Base-by-base conservation (phyloP, 371 early-diverging fungal genomes). In the Homolaphlyctis polyrhiza region DNA sequence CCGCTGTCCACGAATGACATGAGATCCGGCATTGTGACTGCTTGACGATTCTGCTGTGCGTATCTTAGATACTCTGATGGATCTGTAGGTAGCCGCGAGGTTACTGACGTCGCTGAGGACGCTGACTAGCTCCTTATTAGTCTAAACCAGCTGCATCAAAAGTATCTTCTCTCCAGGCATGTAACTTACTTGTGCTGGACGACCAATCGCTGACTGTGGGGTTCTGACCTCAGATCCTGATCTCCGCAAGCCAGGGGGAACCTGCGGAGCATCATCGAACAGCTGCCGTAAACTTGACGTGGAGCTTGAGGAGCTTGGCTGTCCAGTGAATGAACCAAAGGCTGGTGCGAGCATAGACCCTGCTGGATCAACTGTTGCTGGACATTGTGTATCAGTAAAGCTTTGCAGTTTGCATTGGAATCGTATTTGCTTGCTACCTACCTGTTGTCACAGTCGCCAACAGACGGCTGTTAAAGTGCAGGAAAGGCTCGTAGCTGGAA, bases 401-500 rank as follows among this genome's bases (percentile, higher is more conserved):
- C n/a, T n/a, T n/a, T n/a, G n/a, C n/a, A n/a, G n/a, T n/a, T n/a
- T n/a, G n/a, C n/a, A n/a, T n/a, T n/a, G n/a, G n/a, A n/a, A n/a
- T n/a, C n/a, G n/a, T n/a, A n/a, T n/a, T n/a, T 11, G 48, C 28
- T 14, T 30, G 61, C 6, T 11, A 27, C 6, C 33, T 4, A 62
- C 47, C 69, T 35, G 64, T 58, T 14, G 68, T 66, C 52, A 71
- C 73, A 30, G 74, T 62, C 35, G 77, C 76, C 14, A 83, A 57
- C 0, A 81, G 69, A 50, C 75, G 73, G 59, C 73, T 71, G 57
- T 80, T 80, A 65, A 83, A 83, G 51, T 81, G 80, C 47, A 74
- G 77, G 65, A 81, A 79, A 28, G 77, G 73, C 58, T 79, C 80
- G 59, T 73, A 79, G 23, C 63, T 62, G 8, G 52, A 11, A 8